These are phyloP conservation scores for Coemansia aciculifera DNA, from an alignment of 192 early-diverging fungal species.

Conservation along the genomic window DNA sequence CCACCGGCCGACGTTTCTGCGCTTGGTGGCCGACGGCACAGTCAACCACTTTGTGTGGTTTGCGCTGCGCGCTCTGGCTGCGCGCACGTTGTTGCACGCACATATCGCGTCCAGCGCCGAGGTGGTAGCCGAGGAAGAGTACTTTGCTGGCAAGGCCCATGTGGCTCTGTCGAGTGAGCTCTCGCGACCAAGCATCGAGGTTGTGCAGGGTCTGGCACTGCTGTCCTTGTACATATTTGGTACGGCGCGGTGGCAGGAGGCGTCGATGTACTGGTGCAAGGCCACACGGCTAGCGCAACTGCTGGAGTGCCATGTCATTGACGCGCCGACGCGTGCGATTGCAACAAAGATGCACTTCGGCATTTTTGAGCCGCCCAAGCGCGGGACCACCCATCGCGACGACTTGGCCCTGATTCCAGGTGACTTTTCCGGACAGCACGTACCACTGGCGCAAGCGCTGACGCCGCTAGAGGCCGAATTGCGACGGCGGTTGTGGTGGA, in stretches of 20 bases:
- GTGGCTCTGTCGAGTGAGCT: slow-evolving; percentile 28
- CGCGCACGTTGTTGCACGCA: slow-evolving; percentile 34
- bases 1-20: slow-evolving; percentile 52
- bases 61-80: slow-evolving; percentile 42
- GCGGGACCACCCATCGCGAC: slow-evolving; percentile 10
- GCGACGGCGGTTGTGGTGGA: slow-evolving; percentile 53
- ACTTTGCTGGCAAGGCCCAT: slow-evolving; percentile 40
- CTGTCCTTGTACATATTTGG: slow-evolving; percentile 45
- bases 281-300: slow-evolving; percentile 49
- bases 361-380: slow-evolving; percentile 41
- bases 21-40: slow-evolving; percentile 34
- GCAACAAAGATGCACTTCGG: slow-evolving; percentile 52
- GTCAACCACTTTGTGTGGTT: slow-evolving; percentile 55
- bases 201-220: slow-evolving; percentile 46
- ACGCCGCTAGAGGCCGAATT: slow-evolving; percentile 49
- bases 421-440: slow-evolving; percentile 39
- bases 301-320: slow-evolving; percentile 46
- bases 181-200: slow-evolving; percentile 31
- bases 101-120: slow-evolving; percentile 27
- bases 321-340: slow-evolving; percentile 44
- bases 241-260: slow-evolving; percentile 48
- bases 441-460: slow-evolving; percentile 37
- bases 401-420: slow-evolving; percentile 42
- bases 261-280: slow-evolving; percentile 58
- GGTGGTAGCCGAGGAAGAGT: slow-evolving; percentile 40